Percentiles rank a stretch among this genome's conserved stretches.
Evolutionary conservation across 2,329 filamentous ascomycete species (phyloP).

Genomic region (Dactylellina drechsleri): DNA sequence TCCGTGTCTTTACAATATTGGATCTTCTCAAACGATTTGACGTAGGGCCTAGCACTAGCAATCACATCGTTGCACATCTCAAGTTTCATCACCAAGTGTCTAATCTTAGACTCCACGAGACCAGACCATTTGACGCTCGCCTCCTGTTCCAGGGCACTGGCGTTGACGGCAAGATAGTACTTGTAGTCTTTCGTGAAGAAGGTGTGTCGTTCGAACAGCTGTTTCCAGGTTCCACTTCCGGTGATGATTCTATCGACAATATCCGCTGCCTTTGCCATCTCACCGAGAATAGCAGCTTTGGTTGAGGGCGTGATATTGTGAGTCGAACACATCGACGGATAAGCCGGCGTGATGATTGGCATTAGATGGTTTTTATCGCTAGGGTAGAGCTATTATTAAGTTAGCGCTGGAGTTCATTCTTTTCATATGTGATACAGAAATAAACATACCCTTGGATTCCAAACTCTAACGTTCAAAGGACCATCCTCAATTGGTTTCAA

Average conservation of each 20-base stretch:
- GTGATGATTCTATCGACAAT: conserved; percentile 82
- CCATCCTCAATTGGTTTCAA: conserved; percentile 88
- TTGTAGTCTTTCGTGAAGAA: conserved; percentile 96
- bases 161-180: conserved; percentile 90
- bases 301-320: conserved; percentile 92
- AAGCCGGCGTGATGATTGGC: conserved; percentile 97
- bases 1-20: conserved; percentile 75
- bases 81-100: conserved; percentile 82
- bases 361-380: conserved; percentile 88
- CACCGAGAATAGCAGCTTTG: conserved; percentile 81
- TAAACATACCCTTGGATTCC: conserved; percentile 82
- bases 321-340: conserved; percentile 96
- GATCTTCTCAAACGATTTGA: conserved; percentile 86
- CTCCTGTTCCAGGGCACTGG: conserved; percentile 85
- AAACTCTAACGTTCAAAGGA: conserved; percentile 82
- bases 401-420: conserved; percentile 1
- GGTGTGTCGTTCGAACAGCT: conserved; percentile 86
- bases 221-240: conserved; percentile 82
- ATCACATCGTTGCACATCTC: conserved; percentile 80
- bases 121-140: conserved; percentile 74
- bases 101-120: conserved; percentile 90
- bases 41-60: conserved; percentile 86
- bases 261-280: conserved; percentile 79
- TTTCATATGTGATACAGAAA: too few relatives aligned
- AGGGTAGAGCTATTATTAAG: conserved; percentile 72